Evolutionary conservation across 2,329 filamentous ascomycete genomes (phyloP).

Genomic region (Colletotrichum sp.): DNA sequence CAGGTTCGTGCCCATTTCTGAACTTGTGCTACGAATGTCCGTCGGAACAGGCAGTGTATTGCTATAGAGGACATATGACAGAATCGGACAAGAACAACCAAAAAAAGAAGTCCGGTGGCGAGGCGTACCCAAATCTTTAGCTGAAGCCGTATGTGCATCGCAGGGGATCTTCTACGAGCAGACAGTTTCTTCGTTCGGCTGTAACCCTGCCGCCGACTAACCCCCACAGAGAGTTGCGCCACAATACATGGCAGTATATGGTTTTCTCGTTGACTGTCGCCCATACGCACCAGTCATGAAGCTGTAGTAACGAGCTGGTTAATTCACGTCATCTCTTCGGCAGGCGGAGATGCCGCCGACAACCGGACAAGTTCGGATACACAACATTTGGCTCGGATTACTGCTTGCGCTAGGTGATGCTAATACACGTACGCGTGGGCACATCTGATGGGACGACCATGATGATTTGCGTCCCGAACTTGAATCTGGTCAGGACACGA

Average conservation of each 20-base stretch:
- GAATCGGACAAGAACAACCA: too few relatives aligned
- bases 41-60: not conserved
- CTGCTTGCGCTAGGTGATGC: not conserved
- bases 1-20: not conserved
- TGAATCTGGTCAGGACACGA: not conserved
- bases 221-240: not conserved
- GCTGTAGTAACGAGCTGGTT: not conserved
- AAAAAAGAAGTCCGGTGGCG: too few relatives aligned
- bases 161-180: not conserved
- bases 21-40: not conserved
- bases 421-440: not conserved
- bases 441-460: not conserved
- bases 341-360: not conserved
- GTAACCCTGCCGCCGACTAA: not conserved
- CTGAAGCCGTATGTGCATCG: not conserved
- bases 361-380: not conserved
- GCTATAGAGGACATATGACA: too few relatives aligned
- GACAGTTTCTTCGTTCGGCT: not conserved
- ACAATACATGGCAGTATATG: not conserved
- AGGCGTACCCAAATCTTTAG: not conserved
- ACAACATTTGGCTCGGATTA: not conserved
- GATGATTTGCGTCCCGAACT: not conserved
- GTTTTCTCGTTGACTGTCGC: not conserved
- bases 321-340: not conserved
- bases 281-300: not conserved